These are phyloP conservation scores for Scheffersomyces spartinae DNA, from an alignment of 805 yeast species.

Conservation along the genomic window DNA sequence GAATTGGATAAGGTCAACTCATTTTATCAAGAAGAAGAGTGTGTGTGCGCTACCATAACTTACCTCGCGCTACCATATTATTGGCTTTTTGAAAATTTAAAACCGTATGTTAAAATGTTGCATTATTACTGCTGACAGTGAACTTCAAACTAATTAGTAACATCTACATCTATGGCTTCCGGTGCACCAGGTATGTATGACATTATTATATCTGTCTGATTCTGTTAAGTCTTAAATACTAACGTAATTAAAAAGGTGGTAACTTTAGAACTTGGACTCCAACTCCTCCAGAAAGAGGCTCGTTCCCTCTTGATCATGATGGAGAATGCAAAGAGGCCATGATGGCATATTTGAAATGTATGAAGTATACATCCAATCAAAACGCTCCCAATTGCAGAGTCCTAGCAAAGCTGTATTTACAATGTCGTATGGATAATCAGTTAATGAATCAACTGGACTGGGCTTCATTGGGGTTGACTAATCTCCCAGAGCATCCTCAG, in stretches of 20 bases:
- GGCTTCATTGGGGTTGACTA: slow-evolving; percentile 32
- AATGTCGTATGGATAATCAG: slow-evolving; percentile 78
- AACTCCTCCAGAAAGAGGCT: slow-evolving; percentile 92
- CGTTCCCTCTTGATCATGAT: slow-evolving; percentile 86
- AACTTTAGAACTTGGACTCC: slow-evolving; percentile 46
- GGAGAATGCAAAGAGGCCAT: slow-evolving; percentile 74
- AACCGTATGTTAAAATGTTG: no score
- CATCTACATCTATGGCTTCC: slow-evolving; percentile 16
- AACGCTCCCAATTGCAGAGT: slow-evolving; percentile 88
- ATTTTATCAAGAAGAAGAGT: not conserved
- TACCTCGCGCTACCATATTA: not conserved
- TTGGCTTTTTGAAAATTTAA: slow-evolving; percentile 3
- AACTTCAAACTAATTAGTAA: not conserved
- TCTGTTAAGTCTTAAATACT: not conserved
- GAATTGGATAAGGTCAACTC: not conserved
- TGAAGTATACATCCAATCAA: slow-evolving; percentile 65
- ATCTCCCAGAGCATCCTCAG: no score
- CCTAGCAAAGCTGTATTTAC: slow-evolving; percentile 69
- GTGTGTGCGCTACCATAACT: slow-evolving; percentile 1
- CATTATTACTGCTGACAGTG: not conserved
- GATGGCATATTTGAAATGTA: slow-evolving; percentile 65
- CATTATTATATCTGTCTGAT: not conserved
- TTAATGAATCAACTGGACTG: slow-evolving; percentile 31
- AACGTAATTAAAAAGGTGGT: slow-evolving; percentile 8
- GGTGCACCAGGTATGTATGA: slow-evolving; percentile 24